A percentile compares a stretch with the other conserved stretches of the same genome.
phyloP scores from a whole-genome alignment of 257 asterid genomes.

The Avicennia marina region DNA sequence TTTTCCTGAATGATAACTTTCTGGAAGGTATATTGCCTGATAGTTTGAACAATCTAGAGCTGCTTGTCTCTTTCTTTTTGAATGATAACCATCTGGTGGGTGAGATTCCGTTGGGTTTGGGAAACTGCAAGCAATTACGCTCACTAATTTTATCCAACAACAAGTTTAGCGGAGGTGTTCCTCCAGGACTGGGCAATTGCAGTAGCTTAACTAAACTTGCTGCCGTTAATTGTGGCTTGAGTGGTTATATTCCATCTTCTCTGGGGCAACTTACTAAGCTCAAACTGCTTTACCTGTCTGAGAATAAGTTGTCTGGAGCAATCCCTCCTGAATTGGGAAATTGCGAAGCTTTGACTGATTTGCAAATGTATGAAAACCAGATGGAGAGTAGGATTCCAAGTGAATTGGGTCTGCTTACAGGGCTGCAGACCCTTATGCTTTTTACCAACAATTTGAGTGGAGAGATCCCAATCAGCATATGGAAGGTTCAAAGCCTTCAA shows the following conservation, averaged over 20 bases:
- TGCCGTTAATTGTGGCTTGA: conserved; percentile 47
- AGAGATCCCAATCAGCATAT: conserved; percentile 56
- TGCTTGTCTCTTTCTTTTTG: conserved; percentile 35
- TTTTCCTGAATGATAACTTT: conserved; percentile 43
- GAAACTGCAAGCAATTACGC: conserved; percentile 35
- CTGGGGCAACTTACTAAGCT: conserved; percentile 52
- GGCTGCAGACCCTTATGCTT: conserved; percentile 39
- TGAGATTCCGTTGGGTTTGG: conserved; percentile 38
- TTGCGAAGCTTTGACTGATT: conserved; percentile 53
- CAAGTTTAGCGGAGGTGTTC: conserved; percentile 51
- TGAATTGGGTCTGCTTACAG: conserved; percentile 53
- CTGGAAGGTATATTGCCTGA: conserved; percentile 53
- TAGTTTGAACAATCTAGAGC: conserved; percentile 51
- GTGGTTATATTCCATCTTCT: conserved; percentile 66
- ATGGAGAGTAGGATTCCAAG: conserved; percentile 59
- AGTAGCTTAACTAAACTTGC: conserved; percentile 38
- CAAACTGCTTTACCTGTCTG: conserved; percentile 44
- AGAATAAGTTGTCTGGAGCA: conserved; percentile 53
- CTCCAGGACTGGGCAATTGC: conserved; percentile 58
- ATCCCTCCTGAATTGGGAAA: conserved; percentile 76
- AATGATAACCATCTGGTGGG: conserved; percentile 51
- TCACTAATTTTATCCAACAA: conserved; percentile 47
- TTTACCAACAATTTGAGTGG: conserved; percentile 60
- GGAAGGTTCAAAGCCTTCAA: conserved; percentile 63
- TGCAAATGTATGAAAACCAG: conserved; percentile 43